Base-by-base conservation (phyloP, 768 basidiomycete species). In the Panaeolus cyanescens region DNA sequence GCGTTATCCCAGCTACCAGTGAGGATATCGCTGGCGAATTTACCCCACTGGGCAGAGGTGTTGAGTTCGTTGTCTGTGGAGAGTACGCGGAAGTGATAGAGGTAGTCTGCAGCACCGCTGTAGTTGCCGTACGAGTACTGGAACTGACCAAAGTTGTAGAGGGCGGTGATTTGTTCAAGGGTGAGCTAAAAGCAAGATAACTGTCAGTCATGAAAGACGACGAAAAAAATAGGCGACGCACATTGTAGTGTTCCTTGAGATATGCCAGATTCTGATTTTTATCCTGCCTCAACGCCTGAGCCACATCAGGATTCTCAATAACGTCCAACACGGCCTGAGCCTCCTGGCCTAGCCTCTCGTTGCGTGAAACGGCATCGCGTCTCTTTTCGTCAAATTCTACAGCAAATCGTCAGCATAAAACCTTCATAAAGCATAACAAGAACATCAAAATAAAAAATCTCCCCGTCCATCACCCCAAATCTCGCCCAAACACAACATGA, bases 81-180 rank as follows among this genome's bases (percentile, higher is more conserved):
- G 62, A 99, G 89, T 22, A 99, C 91, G 59, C 96, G 93, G 84
- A 99, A 99, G 73, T 99, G 96, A 82, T 99, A 98, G 59, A 99
- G 83, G 79, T 97, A 99, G 76, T 98, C 95, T 54, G 96, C 95
- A 15, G 97, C 95, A 54, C 93, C 93, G 68, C 89, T 90, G 81
- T 99, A 99, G 75, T 95, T 94, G 42, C 97, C 97, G 74, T 93
- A 93, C n/a, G 96, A 93, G 78, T 94, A 99, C 78, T 97, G 96
- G 80, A 96, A 99, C 72, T 98, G 92, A 58, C 97, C 97, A 77
- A 96, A 98, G 78, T 95, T 94, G 82, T 99, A 99, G 8, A 99
- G 81, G 1, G 93, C 92, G 40, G 89, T 92, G 72, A 99, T 97
- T 86, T 97, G 93, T 61, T 96, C 95, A 62, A 95, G 80, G 15